Evolutionary conservation across 805 yeast genomes (phyloP), one percentile per base, ranked within the genome.

Genomic region (Sugiyamaella marilandica): DNA sequence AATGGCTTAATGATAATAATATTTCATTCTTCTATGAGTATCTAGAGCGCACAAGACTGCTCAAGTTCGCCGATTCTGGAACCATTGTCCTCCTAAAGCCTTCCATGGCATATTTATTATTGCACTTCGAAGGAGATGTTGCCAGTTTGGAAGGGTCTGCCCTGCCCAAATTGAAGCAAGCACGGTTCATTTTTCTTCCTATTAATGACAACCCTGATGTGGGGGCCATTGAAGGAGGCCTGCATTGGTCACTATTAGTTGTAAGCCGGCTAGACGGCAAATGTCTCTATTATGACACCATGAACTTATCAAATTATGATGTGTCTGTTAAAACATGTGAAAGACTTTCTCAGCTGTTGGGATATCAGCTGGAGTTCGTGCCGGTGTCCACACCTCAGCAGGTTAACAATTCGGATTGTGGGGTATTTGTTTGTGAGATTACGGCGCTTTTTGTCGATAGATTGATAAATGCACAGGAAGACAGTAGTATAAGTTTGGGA

Each of bases 1-100:
- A 84, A 62, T 86, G 94, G 92, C 69, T 86, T 31, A 83, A 82
- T 60, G 92, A 85, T 62, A 83, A 83, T 60, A 80, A 84, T 59
- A 76, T 86, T 36, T 71, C 85, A 0, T 79, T 84, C 51, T 67
- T 83, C 16, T 86, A 75, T 65, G 89, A 84, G 62, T 74, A 75
- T 54, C 63, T 81, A n/a, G 77, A 74, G 52, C 61, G 71, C 1
- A 57, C 66, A 13, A 65, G 68, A 36, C 52, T 72, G 32, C 54
- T 48, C 16, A 37, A 36, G 18, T 46, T 63, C 59, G 47, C 53
- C 53, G 14, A 57, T 53, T 49, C 56, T 18, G 58, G 64, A 44
- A 69, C 69, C 29, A 79, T 71, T 50, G 62, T 69, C 3, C 62
- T 81, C 1, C 52, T 81, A 13, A 67, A 80, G 53, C 94, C 95